These are phyloP conservation scores for Fistulina hepatica DNA, from an alignment of 1,284 basidiomycete species.

Conservation along the genomic window DNA sequence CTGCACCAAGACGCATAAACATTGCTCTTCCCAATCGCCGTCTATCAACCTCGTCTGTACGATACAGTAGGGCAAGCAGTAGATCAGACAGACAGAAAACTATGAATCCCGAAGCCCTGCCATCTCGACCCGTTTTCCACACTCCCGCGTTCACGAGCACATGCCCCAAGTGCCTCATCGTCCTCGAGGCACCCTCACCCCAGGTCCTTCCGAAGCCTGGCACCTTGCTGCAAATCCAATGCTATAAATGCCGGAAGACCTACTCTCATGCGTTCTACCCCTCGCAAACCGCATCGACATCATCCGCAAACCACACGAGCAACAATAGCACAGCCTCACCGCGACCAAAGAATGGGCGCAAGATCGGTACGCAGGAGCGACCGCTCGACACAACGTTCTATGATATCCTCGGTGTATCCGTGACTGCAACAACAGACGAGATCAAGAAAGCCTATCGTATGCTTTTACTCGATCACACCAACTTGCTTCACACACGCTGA, in stretches of 20 bases:
- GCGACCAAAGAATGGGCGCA: constrained; percentile 35
- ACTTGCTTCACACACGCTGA: neutral
- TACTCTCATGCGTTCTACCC: constrained; percentile 56
- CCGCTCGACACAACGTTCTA: constrained; percentile 88
- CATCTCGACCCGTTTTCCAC: constrained; percentile 51
- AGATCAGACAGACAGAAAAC: too few species aligned
- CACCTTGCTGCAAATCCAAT: constrained; percentile 58
- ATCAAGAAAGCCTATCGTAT: constrained; percentile 93
- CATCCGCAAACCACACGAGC: constrained; percentile 8
- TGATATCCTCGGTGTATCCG: constrained; percentile 68
- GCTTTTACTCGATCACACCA: constrained; percentile 16
- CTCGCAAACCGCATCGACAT: constrained; percentile 34
- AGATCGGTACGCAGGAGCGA: constrained; percentile 80
- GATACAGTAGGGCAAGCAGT: too few species aligned
- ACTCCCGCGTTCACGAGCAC: constrained; percentile 56
- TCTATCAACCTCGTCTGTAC: too few species aligned
- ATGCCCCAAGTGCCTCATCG: constrained; percentile 48
- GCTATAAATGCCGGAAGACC: constrained; percentile 51
- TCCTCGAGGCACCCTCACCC: constrained; percentile 69
- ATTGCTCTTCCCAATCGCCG: too few species aligned
- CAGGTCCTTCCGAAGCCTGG: constrained; percentile 51
- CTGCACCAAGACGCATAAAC: too few species aligned
- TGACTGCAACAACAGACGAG: constrained; percentile 71
- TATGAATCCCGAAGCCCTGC: constrained; percentile 29
- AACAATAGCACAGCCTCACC: constrained; percentile 8